Evolutionary conservation across 129 eudicot species (phyloP).

Genomic region (Pittosporum tobira): DNA sequence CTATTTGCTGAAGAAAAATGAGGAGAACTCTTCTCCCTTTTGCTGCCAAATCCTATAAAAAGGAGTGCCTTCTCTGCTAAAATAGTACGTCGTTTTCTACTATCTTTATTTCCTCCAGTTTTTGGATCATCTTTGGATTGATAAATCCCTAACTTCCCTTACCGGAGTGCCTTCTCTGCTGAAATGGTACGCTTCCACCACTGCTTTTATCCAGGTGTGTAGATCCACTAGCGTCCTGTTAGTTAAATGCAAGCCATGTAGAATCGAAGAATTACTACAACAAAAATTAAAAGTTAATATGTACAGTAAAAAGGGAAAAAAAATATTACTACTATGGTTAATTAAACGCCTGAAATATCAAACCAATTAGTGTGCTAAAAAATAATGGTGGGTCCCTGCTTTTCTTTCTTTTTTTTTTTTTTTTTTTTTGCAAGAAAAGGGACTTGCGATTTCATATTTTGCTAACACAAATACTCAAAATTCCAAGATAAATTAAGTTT

Average conservation of each 20-base stretch:
- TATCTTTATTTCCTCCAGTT: constrained; percentile 49
- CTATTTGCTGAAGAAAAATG: no score
- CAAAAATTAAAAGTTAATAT: background rate
- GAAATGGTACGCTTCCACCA: constrained; percentile 64
- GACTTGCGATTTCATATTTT: no score
- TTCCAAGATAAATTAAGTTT: no score
- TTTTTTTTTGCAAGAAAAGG: no score
- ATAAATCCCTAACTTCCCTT: constrained; percentile 64
- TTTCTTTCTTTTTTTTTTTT: no score
- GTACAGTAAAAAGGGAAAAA: background rate
- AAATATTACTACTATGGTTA: background rate
- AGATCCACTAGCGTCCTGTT: constrained; percentile 67
- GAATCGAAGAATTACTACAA: background rate
- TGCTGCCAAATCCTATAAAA: no score
- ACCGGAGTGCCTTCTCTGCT: constrained; percentile 61
- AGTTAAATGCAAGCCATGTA: background rate
- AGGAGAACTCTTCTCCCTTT: no score
- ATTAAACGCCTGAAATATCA: no score
- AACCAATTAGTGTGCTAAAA: no score
- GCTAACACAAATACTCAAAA: no score
- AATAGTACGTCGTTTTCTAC: constrained; percentile 53
- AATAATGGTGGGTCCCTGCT: no score
- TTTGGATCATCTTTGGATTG: constrained; percentile 56
- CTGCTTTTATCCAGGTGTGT: constrained; percentile 45
- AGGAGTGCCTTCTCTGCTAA: no score